Evolutionary conservation across 2,329 filamentous ascomycete genomes (phyloP).

Genomic region (Calonectria leucothoes): DNA sequence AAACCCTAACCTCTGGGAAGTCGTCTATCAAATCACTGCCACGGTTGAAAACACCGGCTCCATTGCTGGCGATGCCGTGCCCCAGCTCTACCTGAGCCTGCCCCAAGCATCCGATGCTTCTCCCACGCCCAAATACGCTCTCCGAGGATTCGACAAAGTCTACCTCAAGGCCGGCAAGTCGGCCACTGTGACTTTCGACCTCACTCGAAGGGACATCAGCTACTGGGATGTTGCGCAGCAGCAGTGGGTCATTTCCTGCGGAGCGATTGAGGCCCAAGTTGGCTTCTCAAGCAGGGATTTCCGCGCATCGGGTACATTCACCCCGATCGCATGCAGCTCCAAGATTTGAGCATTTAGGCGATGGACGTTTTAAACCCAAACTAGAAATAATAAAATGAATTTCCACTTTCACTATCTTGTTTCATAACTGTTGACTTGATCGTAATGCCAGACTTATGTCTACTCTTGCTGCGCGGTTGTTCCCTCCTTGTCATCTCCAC

Average conservation of each 20-base stretch:
- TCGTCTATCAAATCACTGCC: background rate
- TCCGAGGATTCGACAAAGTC: background rate
- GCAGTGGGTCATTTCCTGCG: conserved; percentile 17
- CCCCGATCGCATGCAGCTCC: background rate
- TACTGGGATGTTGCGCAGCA: conserved; percentile 17
- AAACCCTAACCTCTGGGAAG: conserved; percentile 1
- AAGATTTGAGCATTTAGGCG: background rate
- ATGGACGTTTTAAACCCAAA: background rate
- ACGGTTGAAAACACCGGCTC: background rate
- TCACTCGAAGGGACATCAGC: conserved; percentile 17
- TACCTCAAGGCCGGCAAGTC: background rate
- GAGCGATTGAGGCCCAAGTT: conserved; percentile 9
- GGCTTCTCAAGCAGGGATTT: conserved; percentile 19
- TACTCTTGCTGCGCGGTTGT: background rate
- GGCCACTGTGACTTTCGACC: background rate
- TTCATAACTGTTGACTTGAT: background rate
- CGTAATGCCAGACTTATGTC: too few relatives aligned
- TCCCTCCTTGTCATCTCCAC: background rate
- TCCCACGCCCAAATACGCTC: background rate
- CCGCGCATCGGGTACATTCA: background rate
- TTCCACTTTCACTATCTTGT: background rate
- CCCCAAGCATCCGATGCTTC: background rate
- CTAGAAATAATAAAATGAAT: background rate
- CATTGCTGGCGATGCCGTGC: background rate
- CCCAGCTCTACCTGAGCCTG: background rate